These are phyloP conservation scores for Zoysia japonica DNA, from an alignment of 176 grass and related monocot genomes.

Conservation along the genomic window DNA sequence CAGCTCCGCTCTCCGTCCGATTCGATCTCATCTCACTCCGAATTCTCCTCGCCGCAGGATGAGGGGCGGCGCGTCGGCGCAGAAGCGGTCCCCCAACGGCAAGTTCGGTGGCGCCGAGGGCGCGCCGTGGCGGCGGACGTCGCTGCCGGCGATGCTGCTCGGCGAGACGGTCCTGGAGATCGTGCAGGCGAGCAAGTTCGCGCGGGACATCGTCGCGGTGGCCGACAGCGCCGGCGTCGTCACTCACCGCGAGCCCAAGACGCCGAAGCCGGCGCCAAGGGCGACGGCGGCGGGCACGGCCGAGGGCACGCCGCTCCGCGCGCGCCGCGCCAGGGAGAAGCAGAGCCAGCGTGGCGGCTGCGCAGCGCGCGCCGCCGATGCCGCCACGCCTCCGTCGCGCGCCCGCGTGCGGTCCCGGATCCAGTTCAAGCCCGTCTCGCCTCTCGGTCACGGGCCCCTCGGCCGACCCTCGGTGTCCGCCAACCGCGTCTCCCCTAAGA, in stretches of 20 bases:
- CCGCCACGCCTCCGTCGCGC: slow-evolving; percentile 48
- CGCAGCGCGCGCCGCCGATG: slow-evolving; percentile 27
- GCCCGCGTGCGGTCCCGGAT: slow-evolving; percentile 60
- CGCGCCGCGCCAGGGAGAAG: slow-evolving; percentile 75
- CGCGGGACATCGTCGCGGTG: slow-evolving; percentile 51
- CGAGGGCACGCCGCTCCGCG: slow-evolving; percentile 49
- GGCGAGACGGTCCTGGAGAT: slow-evolving; percentile 80
- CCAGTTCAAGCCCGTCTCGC: slow-evolving; percentile 75
- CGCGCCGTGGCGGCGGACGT: slow-evolving; percentile 71
- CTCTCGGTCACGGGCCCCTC: slow-evolving; percentile 29
- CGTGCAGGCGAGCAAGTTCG: slow-evolving; percentile 73
- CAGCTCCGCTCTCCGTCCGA: background rate
- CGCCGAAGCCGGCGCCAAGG: slow-evolving; percentile 45
- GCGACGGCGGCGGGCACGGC: slow-evolving; percentile 1
- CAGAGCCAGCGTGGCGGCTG: slow-evolving; percentile 45
- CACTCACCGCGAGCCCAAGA: slow-evolving; percentile 36
- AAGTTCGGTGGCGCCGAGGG: slow-evolving; percentile 54
- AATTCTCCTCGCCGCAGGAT: slow-evolving; percentile 47
- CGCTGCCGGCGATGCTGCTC: slow-evolving; percentile 82
- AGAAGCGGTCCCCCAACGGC: slow-evolving; percentile 58
- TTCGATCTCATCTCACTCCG: background rate
- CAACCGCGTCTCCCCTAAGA: slow-evolving; percentile 68
- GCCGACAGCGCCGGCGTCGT: background rate
- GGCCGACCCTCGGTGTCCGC: slow-evolving; percentile 49
- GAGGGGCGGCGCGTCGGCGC: slow-evolving; percentile 44